phyloP scores from a whole-genome alignment of 2,329 filamentous ascomycete genomes.

The Stagonosporopsis chrysanthemi region DNA sequence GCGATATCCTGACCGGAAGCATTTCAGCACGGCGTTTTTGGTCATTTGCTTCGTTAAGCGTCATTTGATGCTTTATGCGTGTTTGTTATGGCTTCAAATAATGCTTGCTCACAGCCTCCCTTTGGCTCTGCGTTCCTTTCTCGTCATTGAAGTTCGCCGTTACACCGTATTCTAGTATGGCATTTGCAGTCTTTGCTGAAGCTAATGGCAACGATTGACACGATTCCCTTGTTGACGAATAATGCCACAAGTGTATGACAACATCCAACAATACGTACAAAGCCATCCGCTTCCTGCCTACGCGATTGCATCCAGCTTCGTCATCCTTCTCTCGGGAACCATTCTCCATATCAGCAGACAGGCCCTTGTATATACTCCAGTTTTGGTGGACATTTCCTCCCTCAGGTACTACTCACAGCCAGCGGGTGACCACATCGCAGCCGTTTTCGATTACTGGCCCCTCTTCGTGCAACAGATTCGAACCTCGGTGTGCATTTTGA shows the following conservation, averaged over 20 bases:
- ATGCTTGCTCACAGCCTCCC: slow-evolving; percentile 10
- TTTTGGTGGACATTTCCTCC: slow-evolving; percentile 2
- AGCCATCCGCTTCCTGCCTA: slow-evolving; percentile 31
- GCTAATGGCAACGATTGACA: slow-evolving; percentile 36
- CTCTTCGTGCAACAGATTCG: slow-evolving; percentile 27
- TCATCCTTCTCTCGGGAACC: slow-evolving; percentile 30
- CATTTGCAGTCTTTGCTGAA: slow-evolving; percentile 22
- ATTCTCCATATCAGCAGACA: slow-evolving; percentile 30
- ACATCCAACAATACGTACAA: slow-evolving; percentile 33
- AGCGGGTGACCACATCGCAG: slow-evolving; percentile 6
- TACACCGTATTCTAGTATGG: slow-evolving; percentile 20
- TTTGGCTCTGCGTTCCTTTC: slow-evolving; percentile 2
- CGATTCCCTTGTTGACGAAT: slow-evolving; percentile 19
- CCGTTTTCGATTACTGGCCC: slow-evolving; percentile 16
- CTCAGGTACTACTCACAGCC: slow-evolving; percentile 4
- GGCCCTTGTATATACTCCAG: slow-evolving; percentile 1
- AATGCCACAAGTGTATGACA: slow-evolving; percentile 32
- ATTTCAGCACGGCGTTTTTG: slow-evolving; percentile 43
- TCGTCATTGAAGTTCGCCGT: slow-evolving; percentile 8
- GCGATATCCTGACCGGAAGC: slow-evolving; percentile 42
- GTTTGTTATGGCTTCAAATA: slow-evolving; percentile 20
- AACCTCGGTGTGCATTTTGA: slow-evolving; percentile 19
- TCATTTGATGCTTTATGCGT: slow-evolving; percentile 36
- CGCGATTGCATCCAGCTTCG: slow-evolving; percentile 21
- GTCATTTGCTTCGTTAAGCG: slow-evolving; percentile 32